A percentile compares a stretch with the other conserved stretches of the same genome.
Evolutionary conservation across 2,329 filamentous ascomycete species (phyloP).

Genomic region (Fusarium penzigii): DNA sequence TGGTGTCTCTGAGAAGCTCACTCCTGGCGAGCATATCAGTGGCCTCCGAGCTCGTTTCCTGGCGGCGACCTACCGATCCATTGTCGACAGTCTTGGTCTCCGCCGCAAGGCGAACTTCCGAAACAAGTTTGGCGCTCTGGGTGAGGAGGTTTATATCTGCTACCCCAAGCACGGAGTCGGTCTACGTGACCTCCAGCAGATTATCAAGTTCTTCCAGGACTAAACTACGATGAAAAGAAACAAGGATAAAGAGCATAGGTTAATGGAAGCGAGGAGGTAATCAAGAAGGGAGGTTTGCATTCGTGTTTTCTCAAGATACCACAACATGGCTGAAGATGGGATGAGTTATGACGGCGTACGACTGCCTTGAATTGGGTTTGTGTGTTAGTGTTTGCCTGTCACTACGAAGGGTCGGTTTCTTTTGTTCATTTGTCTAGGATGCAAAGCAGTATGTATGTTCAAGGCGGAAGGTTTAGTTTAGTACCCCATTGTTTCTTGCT

Average conservation of each 20-base stretch:
- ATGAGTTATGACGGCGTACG: neutral
- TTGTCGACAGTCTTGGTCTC: slow-evolving; percentile 80
- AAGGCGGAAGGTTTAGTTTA: slow-evolving; percentile 1
- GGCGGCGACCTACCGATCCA: slow-evolving; percentile 77
- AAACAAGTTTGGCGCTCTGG: slow-evolving; percentile 82
- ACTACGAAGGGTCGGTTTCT: neutral
- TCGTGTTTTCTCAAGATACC: neutral
- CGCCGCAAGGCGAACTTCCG: slow-evolving; percentile 86
- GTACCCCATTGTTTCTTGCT: slow-evolving; percentile 2
- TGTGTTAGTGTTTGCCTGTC: neutral
- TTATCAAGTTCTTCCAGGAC: slow-evolving; percentile 88
- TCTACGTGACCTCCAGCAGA: slow-evolving; percentile 77
- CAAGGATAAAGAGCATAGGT: neutral
- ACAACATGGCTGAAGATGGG: neutral
- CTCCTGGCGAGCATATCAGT: slow-evolving; percentile 78
- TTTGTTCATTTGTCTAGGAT: slow-evolving; percentile 7
- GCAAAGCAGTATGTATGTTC: slow-evolving; percentile 8
- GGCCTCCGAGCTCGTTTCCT: slow-evolving; percentile 80
- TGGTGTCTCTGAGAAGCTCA: slow-evolving; percentile 73
- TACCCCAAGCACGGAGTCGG: slow-evolving; percentile 87
- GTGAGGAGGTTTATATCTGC: slow-evolving; percentile 85
- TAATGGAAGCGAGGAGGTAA: slow-evolving; percentile 5
- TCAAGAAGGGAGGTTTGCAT: neutral
- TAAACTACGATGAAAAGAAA: slow-evolving; percentile 35
- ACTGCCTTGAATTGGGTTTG: neutral